phyloP scores from a whole-genome alignment of 2,329 filamentous ascomycete genomes.

The Phialophora macrospora region DNA sequence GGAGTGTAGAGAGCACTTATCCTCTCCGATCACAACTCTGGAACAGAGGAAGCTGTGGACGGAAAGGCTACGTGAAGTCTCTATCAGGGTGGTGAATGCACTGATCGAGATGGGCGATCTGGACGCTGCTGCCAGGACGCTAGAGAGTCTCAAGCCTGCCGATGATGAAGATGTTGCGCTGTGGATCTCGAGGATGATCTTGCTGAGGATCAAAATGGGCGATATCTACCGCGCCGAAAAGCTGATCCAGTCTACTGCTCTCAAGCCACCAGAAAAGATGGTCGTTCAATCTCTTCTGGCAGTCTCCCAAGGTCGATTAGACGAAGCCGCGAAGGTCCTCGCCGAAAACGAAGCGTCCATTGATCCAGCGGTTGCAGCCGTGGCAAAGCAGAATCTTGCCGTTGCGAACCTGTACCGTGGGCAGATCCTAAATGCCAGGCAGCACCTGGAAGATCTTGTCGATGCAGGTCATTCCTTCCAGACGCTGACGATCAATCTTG shows the following conservation, averaged over 20 bases:
- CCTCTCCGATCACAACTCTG: constrained; percentile 56
- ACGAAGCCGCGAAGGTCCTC: constrained; percentile 56
- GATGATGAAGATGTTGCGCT: constrained; percentile 38
- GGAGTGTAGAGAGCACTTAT: constrained; percentile 70
- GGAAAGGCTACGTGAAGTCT: constrained; percentile 73
- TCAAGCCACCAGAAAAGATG: constrained; percentile 49
- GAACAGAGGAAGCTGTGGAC: constrained; percentile 71
- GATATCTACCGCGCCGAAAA: constrained; percentile 70
- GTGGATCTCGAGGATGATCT: constrained; percentile 53
- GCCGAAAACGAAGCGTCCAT: constrained; percentile 22
- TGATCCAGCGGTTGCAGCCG: constrained; percentile 61
- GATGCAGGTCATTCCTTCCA: constrained; percentile 70
- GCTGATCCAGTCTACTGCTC: constrained; percentile 51
- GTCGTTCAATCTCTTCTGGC: constrained; percentile 69
- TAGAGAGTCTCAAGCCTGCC: constrained; percentile 61
- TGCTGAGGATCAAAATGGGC: constrained; percentile 79
- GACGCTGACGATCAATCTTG: constrained; percentile 84
- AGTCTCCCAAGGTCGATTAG: constrained; percentile 78
- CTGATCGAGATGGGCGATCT: constrained; percentile 76
- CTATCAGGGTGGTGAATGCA: constrained; percentile 63
- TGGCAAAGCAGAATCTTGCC: constrained; percentile 80
- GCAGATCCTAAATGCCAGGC: constrained; percentile 71
- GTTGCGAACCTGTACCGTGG: constrained; percentile 85
- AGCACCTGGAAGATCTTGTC: constrained; percentile 69
- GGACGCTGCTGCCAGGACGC: constrained; percentile 74